phyloP scores from a whole-genome alignment of 495 filamentous ascomycete species.

The Tirmania nivea region DNA sequence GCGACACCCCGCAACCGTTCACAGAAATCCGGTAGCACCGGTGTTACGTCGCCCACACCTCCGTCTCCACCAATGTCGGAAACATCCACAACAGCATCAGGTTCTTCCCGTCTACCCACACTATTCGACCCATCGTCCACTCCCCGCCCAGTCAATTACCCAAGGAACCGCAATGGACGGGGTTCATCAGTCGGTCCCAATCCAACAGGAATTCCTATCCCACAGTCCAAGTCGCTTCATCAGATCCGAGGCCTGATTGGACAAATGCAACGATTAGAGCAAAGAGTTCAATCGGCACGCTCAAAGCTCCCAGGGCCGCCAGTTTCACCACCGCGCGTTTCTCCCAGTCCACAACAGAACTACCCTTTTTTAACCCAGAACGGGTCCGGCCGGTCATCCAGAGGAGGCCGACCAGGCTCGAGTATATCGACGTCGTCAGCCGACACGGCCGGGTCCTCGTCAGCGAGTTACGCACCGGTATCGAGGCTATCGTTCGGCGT shows the following conservation, averaged over 20 bases:
- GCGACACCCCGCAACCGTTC: conserved; percentile 14
- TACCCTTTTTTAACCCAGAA: conserved; percentile 6
- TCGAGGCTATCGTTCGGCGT: background rate
- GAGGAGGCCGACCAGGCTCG: conserved; percentile 14
- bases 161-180: conserved; percentile 16
- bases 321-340: conserved; percentile 58
- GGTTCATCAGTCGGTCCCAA: conserved; percentile 17
- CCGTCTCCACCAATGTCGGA: conserved; percentile 47
- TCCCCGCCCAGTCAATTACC: conserved; percentile 24
- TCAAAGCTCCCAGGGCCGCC: conserved; percentile 73
- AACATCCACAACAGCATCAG: conserved; percentile 41
- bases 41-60: conserved; percentile 25
- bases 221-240: conserved; percentile 66
- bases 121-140: conserved; percentile 23
- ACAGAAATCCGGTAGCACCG: background rate
- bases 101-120: conserved; percentile 23
- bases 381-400: conserved; percentile 12
- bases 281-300: conserved; percentile 76
- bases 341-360: conserved; percentile 37
- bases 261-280: conserved; percentile 90
- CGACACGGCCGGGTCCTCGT: background rate
- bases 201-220: conserved; percentile 28
- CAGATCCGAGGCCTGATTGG: conserved; percentile 84
- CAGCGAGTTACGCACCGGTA: background rate
- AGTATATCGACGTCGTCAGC: conserved; percentile 9